Percentiles rank a stretch among this genome's conserved stretches.
These are phyloP conservation scores for Penicillium sp. DNA, from an alignment of 2,329 filamentous ascomycete species.

Conservation along the genomic window DNA sequence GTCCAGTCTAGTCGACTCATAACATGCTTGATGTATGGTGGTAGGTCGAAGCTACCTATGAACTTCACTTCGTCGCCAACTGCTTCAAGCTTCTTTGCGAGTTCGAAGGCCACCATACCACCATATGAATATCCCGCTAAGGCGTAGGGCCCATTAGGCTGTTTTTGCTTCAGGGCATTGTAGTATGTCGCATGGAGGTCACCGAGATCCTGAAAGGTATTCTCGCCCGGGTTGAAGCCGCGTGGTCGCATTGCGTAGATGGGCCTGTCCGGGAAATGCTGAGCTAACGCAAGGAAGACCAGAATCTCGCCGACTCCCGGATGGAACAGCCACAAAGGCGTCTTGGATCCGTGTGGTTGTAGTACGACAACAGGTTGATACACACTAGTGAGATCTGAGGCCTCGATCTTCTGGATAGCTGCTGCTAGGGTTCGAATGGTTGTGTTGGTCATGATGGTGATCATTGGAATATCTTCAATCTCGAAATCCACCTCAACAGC, in stretches of 20 bases:
- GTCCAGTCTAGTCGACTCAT: neutral
- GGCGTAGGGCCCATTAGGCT: constrained; percentile 51
- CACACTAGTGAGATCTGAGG: neutral
- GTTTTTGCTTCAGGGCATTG: constrained; percentile 36
- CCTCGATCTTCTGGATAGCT: neutral
- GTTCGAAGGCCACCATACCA: constrained; percentile 49
- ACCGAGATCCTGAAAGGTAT: constrained; percentile 34
- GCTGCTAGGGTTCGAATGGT: neutral
- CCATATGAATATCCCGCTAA: constrained; percentile 52
- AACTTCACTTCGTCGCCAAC: constrained; percentile 41
- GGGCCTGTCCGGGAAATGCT: constrained; percentile 36
- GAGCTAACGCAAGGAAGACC: constrained; percentile 32
- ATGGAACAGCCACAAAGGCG: constrained; percentile 34
- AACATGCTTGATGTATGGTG: neutral
- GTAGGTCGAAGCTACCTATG: constrained; percentile 1
- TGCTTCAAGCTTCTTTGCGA: constrained; percentile 45
- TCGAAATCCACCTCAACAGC: neutral
- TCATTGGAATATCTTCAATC: neutral
- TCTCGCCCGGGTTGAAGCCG: constrained; percentile 29
- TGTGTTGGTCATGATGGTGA: neutral
- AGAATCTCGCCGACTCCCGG: constrained; percentile 38
- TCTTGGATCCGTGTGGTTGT: constrained; percentile 21
- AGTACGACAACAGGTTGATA: constrained; percentile 28
- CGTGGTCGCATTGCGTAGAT: constrained; percentile 48
- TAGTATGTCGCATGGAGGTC: constrained; percentile 44